Evolutionary conservation across 1,284 basidiomycete species (phyloP).

Genomic region (Pisolithus thermaeus): DNA sequence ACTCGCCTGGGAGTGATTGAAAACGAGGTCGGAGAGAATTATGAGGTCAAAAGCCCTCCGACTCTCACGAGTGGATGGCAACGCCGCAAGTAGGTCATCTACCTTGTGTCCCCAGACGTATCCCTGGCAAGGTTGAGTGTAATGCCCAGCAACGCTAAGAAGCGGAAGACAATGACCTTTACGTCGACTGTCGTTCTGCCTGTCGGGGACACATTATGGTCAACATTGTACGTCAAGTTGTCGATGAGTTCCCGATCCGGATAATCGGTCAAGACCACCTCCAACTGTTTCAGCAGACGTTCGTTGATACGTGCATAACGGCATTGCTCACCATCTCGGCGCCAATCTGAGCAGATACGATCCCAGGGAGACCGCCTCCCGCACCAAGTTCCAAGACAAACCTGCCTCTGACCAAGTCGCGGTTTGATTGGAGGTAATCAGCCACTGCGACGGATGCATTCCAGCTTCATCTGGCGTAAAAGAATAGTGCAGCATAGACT

Average conservation of each 20-base stretch:
- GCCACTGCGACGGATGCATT: slow-evolving; percentile 78
- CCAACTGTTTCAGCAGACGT: no score
- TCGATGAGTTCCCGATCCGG: slow-evolving; percentile 78
- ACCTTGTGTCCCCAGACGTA: slow-evolving; percentile 87
- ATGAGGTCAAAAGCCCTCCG: slow-evolving; percentile 65
- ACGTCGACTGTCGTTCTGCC: slow-evolving; percentile 35
- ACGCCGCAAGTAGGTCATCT: slow-evolving; percentile 42
- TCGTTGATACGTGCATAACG: background rate
- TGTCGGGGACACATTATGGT: slow-evolving; percentile 43
- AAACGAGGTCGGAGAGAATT: slow-evolving; percentile 88
- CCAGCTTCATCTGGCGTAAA: slow-evolving; percentile 50
- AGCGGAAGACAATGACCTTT: slow-evolving; percentile 36
- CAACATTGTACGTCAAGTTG: slow-evolving; percentile 73
- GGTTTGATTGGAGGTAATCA: slow-evolving; percentile 61
- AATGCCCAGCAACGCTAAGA: background rate
- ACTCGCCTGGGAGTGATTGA: slow-evolving; percentile 77
- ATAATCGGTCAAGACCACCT: slow-evolving; percentile 90
- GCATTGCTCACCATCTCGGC: slow-evolving; percentile 45
- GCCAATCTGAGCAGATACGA: slow-evolving; percentile 67
- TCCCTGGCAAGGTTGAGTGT: slow-evolving; percentile 43
- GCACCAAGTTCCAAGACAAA: slow-evolving; percentile 88
- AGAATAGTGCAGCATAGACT: background rate
- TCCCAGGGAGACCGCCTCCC: slow-evolving; percentile 83
- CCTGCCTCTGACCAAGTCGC: slow-evolving; percentile 36
- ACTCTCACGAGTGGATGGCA: slow-evolving; percentile 20